Evolutionary conservation across 2,329 filamentous ascomycete species (phyloP).

Genomic region (Paecilomyces variotii): DNA sequence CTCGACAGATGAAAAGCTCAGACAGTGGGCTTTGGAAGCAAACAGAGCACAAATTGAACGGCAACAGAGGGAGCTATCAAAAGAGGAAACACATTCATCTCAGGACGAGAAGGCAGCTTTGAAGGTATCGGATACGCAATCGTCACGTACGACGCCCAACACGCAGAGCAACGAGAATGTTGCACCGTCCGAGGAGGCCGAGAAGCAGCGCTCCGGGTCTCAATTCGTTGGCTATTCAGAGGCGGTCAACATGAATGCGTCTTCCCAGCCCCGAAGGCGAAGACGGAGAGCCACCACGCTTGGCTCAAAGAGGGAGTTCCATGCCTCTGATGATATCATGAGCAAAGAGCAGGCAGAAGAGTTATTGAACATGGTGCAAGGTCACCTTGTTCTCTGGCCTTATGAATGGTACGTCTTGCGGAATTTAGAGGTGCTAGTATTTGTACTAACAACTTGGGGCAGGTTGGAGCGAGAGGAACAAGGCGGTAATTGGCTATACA

Average conservation of each 20-base stretch:
- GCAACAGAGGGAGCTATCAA: conserved; percentile 20
- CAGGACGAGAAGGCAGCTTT: conserved; percentile 38
- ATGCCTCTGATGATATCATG: conserved; percentile 65
- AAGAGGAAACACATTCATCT: conserved; percentile 22
- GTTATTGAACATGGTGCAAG: conserved; percentile 73
- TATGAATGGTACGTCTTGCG: conserved; percentile 66
- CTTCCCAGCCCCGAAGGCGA: conserved; percentile 26
- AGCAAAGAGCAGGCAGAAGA: conserved; percentile 70
- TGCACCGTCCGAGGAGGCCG: conserved; percentile 19
- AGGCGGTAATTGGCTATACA: conserved; percentile 93
- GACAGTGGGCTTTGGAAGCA: conserved; percentile 24
- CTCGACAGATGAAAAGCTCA: conserved; percentile 26
- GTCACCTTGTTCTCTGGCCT: conserved; percentile 82
- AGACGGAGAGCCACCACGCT: conserved; percentile 39
- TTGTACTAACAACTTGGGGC: conserved; percentile 7
- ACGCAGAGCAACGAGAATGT: conserved; percentile 17
- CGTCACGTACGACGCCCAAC: conserved; percentile 15
- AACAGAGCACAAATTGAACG: conserved; percentile 26
- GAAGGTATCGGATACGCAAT: conserved; percentile 20
- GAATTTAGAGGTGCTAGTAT: conserved; percentile 1
- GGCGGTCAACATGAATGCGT: conserved; percentile 30
- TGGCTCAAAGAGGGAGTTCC: conserved; percentile 40
- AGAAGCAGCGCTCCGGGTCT: conserved; percentile 22
- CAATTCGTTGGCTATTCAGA: conserved; percentile 33
- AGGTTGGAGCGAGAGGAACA: conserved; percentile 81